A percentile compares a stretch with the other conserved stretches of the same genome.
Conservation (phyloP, 2,329 filamentous ascomycete genomes). For the Epichloe sylvatica region DNA sequence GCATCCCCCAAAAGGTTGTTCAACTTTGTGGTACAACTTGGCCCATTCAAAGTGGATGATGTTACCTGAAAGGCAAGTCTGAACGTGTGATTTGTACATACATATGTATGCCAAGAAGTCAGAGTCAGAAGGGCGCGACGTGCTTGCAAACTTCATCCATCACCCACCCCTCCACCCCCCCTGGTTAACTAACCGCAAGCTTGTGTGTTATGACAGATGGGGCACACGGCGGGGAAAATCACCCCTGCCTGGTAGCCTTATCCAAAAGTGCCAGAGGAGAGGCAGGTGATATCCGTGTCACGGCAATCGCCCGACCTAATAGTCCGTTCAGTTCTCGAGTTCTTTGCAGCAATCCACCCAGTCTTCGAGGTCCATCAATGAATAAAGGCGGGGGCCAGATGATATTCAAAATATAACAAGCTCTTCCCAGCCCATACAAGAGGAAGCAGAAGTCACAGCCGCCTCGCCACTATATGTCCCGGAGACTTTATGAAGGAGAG, state of each 20-base stretch:
- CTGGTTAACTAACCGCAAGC: background rate
- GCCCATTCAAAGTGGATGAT: constrained; percentile 1
- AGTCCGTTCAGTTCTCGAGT: background rate
- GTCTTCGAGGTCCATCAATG: background rate
- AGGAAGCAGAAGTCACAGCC: background rate
- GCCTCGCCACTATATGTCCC: background rate
- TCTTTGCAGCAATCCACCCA: background rate
- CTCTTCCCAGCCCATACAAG: background rate
- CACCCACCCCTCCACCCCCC: background rate
- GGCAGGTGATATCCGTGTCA: background rate
- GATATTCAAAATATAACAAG: background rate
- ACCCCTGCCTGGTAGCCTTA: constrained; percentile 3
- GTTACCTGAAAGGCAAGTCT: background rate
- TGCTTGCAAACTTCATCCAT: constrained; percentile 4
- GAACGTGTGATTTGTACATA: background rate
- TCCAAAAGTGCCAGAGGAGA: background rate
- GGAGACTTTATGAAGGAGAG: too few species aligned
- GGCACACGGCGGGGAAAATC: constrained; percentile 1
- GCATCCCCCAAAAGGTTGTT: background rate
- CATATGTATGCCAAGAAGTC: background rate
- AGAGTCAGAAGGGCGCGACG: background rate
- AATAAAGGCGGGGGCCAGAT: background rate
- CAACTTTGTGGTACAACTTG: background rate
- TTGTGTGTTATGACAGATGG: background rate
- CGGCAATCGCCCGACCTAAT: background rate